Evolutionary conservation across 2,329 filamentous ascomycete species (phyloP), one percentile per base, ranked within the genome.

Genomic region (Ascochyta lentis): DNA sequence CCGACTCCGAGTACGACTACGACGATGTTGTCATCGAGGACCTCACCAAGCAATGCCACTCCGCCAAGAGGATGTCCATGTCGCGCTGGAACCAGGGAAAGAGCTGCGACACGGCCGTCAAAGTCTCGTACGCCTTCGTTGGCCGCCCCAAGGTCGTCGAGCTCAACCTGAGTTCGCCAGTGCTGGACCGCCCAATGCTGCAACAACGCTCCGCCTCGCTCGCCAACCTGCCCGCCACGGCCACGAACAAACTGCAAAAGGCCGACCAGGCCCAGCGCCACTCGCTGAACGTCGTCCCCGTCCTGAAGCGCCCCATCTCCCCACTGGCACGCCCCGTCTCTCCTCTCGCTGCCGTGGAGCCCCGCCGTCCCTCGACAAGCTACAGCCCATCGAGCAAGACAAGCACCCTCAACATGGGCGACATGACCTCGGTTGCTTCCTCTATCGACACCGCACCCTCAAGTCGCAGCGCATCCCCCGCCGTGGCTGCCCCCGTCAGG

Each of bases 141-240:
- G 74, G 74, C 16, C 72, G 74, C 7, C 72, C 74, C 41, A 77
- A 74, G 64, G 67, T 77, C 6, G 73, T 77, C 41, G 62, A 77
- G 38, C 64, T 76, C 33, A 67, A 72, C 34, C 47, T 56, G 50
- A 43, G 42, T 43, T 66, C 65, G 49, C 61, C 67, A 45, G 46
- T 68, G 47, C 49, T 54, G 31, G 60, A 67, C 23, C 56, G 59
- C 19, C 63, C 66, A 48, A 40, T 54, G 19, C 45, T 60, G 23
- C 55, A 71, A 40, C 66, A 67, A 52, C 70, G 73, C 38, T 69
- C 72, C 23, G 69, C 70, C 15, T 75, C 74, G 7, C 63, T 76
- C 13, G 70, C 69, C 27, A 69, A 72, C 39, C 49, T 74, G 37
- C 67, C 72, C 41, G 62, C 67, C 22, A 57, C 70, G 27, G 61